Conservation (phyloP, 75 land plant genomes). For the Larix kaempferi region DNA sequence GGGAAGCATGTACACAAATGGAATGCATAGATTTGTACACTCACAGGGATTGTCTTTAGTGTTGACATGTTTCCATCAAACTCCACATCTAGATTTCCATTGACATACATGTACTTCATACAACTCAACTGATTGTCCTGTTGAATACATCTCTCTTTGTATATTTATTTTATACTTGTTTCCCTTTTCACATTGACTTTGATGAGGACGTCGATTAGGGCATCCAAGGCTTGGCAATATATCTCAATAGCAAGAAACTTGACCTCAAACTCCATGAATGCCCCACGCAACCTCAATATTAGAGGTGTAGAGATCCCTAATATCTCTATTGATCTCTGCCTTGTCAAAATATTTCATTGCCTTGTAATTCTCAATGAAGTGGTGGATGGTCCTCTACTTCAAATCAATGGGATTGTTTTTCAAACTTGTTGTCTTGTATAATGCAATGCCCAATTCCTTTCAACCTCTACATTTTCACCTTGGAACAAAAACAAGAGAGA, state of each 20-base stretch:
- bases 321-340: constrained; percentile 9
- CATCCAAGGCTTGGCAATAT: constrained; percentile 23
- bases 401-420: constrained; percentile 11
- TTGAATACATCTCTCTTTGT: constrained; percentile 31
- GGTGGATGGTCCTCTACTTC: constrained; percentile 16
- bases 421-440: constrained; percentile 19
- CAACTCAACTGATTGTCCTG: constrained; percentile 20
- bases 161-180: constrained; percentile 25
- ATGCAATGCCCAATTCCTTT: constrained; percentile 43
- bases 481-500: constrained; percentile 19
- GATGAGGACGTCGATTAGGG: constrained; percentile 17
- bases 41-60: no score
- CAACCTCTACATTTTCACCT: constrained; percentile 41
- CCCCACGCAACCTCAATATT: constrained; percentile 31
- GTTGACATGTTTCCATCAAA: constrained; percentile 7
- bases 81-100: constrained; percentile 20
- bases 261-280: constrained; percentile 32
- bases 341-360: background rate
- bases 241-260: constrained; percentile 32
- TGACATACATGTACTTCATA: constrained; percentile 40
- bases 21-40: no score
- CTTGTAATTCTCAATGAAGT: constrained; percentile 26
- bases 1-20: no score
- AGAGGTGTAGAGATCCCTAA: constrained; percentile 27
- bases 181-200: constrained; percentile 29